A percentile compares a stretch with the other conserved stretches of the same genome.
Conservation (phyloP, 345 rosid genomes). For the Adansonia digitata region DNA sequence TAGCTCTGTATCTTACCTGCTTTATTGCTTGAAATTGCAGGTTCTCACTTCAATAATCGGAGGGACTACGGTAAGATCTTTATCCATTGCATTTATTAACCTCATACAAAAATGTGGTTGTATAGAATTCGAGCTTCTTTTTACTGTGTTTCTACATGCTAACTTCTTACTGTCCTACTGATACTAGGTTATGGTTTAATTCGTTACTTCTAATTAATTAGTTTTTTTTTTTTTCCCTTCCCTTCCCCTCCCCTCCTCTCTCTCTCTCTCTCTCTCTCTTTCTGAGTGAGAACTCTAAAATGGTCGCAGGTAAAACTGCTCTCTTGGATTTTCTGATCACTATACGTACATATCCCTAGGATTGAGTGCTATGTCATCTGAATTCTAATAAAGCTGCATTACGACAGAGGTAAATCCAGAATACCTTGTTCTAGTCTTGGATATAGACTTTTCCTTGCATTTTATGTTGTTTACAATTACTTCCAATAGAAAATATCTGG, state of each 20-base stretch:
- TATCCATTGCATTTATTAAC: background rate
- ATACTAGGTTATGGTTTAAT: background rate
- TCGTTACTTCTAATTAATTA: background rate
- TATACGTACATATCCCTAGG: background rate
- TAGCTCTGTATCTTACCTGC: background rate
- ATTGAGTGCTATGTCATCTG: conserved; percentile 5
- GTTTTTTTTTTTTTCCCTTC: no score
- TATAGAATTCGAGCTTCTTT: background rate
- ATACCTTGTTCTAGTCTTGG: background rate
- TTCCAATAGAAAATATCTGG: background rate
- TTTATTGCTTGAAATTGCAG: conserved; percentile 9
- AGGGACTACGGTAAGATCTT: background rate
- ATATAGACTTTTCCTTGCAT: background rate
- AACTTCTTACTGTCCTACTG: background rate
- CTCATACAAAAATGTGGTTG: background rate
- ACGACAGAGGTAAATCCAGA: conserved; percentile 7
- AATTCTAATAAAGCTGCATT: conserved; percentile 3
- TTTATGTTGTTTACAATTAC: background rate
- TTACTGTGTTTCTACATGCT: background rate
- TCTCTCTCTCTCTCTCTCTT: background rate
- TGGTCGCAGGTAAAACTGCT: conserved; percentile 4
- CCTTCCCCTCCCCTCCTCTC: no score
- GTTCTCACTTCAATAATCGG: conserved; percentile 5
- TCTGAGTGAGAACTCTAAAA: background rate
- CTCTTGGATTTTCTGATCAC: background rate